Evolutionary conservation across 805 yeast genomes (phyloP), one percentile per base, ranked within the genome.

Genomic region (Phaffomyces opuntiae): DNA sequence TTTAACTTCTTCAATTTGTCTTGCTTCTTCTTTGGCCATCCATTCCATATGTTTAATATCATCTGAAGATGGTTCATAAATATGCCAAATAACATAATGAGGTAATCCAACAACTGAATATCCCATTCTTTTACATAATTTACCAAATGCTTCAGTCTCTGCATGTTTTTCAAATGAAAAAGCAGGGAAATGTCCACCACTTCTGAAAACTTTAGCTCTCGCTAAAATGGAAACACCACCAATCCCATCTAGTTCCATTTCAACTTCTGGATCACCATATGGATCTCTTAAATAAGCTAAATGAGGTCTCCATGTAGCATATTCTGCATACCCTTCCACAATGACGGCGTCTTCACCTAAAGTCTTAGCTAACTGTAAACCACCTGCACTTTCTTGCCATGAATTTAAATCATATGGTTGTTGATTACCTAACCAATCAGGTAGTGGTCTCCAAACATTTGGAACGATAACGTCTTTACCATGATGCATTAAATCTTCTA

Each of bases 251-350:
- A 91, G 71, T 45, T 83, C 89, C 87, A 91, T 86, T 62, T 88
- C 96, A 35, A 83, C 91, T 61, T 87, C 91, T 14, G 95, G 91
- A 64, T 89, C 93, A 24, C 98, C 99, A 59, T 86, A 82, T 5
- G 96, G 96, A 58, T 91, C 97, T 56, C 98, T 74, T 62, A 91
- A 74, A 61, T 93, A 91, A 0, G 98, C 98, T 56, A 91, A 73
- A 68, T 91, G 98, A 2, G 97, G 95, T 66, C 99, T 77, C 97
- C 98, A 91, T 2, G 99, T 91, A 39, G 95, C 96, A 64, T 88
- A 93, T 67, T 91, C 99, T 17, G 87, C 93, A 63, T 89, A 89
- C 17, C 99, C 99, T 69, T 91, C 99, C 12, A 91, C 99, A 48
- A 91, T 90, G 47, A 93, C 96, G 1, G 95, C 95, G 67, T 93